Percentiles rank a stretch among this genome's conserved stretches.
Evolutionary conservation across 2,329 filamentous ascomycete genomes (phyloP).

Genomic region (Elsinoe batatas): DNA sequence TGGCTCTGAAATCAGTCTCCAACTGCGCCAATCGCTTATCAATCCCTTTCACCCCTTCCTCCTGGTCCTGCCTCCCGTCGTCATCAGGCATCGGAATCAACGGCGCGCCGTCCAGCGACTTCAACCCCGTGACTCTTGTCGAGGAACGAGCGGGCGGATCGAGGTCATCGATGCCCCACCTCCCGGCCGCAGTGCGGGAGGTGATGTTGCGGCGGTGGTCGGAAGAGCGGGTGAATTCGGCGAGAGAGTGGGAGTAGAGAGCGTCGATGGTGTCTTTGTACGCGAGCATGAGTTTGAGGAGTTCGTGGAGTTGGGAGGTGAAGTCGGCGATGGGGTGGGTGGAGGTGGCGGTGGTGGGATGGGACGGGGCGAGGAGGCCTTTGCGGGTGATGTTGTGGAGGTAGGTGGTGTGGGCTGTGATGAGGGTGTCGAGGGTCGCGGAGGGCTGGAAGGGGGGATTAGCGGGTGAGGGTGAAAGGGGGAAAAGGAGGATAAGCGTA

Average conservation of each 20-base stretch:
- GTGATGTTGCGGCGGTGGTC: constrained; percentile 68
- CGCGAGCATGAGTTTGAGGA: constrained; percentile 84
- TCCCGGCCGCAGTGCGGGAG: constrained; percentile 52
- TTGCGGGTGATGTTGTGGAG: constrained; percentile 93
- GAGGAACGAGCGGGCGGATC: constrained; percentile 21
- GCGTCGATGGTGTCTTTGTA: constrained; percentile 92
- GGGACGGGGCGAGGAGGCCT: constrained; percentile 57
- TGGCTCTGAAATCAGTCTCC: constrained; percentile 63
- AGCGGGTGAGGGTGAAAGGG: neutral
- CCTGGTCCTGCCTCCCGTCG: constrained; percentile 34
- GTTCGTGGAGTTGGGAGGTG: constrained; percentile 81
- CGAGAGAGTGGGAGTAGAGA: constrained; percentile 87
- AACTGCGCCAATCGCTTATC: constrained; percentile 63
- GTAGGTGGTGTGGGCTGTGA: constrained; percentile 81
- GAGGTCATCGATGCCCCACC: constrained; percentile 53
- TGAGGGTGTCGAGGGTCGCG: constrained; percentile 89
- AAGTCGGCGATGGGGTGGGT: constrained; percentile 53
- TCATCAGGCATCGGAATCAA: constrained; percentile 31
- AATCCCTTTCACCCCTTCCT: constrained; percentile 63
- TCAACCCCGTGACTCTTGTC: constrained; percentile 8
- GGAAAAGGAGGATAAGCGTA: neutral
- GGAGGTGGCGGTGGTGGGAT: constrained; percentile 14
- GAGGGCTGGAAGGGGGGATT: constrained; percentile 43
- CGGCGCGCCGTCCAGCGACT: constrained; percentile 4
- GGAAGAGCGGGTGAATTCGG: constrained; percentile 86